phyloP scores from a whole-genome alignment of 108 stramenopile genomes.

The Skeletonema costatum region DNA sequence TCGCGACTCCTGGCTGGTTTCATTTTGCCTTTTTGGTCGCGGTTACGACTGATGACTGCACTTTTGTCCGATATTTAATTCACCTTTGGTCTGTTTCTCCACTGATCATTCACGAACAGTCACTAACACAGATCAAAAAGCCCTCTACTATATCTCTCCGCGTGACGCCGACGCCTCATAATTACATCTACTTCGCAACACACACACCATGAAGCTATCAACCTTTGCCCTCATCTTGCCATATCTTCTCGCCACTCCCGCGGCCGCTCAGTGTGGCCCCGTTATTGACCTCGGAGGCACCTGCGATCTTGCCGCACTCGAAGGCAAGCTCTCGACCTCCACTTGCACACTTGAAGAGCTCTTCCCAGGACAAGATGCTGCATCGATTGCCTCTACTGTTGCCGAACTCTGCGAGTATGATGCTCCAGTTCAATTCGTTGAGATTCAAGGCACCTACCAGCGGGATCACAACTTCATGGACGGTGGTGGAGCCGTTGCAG shows the following conservation, averaged over 20 bases:
- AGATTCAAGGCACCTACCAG: conserved; percentile 22
- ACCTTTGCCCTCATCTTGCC: not conserved
- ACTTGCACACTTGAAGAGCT: not conserved
- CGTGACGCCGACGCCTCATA: no score
- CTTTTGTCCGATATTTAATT: no score
- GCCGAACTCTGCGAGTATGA: conserved; percentile 20
- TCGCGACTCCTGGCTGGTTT: no score
- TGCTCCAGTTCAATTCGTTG: conserved; percentile 27
- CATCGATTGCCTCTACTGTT: not conserved
- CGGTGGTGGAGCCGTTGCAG: conserved; percentile 17
- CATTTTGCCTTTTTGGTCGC: no score
- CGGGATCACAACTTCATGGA: conserved; percentile 13
- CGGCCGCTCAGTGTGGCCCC: no score
- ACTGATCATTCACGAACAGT: no score
- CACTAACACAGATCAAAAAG: no score
- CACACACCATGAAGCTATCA: not conserved
- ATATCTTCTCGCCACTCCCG: not conserved
- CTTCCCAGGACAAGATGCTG: not conserved
- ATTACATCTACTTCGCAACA: not conserved
- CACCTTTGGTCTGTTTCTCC: no score
- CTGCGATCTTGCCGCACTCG: not conserved
- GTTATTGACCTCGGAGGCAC: no score
- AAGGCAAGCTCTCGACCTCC: not conserved
- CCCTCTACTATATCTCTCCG: no score
- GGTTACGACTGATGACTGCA: no score